Conservation (phyloP, 768 basidiomycete genomes). For the Boletellus sp. region DNA sequence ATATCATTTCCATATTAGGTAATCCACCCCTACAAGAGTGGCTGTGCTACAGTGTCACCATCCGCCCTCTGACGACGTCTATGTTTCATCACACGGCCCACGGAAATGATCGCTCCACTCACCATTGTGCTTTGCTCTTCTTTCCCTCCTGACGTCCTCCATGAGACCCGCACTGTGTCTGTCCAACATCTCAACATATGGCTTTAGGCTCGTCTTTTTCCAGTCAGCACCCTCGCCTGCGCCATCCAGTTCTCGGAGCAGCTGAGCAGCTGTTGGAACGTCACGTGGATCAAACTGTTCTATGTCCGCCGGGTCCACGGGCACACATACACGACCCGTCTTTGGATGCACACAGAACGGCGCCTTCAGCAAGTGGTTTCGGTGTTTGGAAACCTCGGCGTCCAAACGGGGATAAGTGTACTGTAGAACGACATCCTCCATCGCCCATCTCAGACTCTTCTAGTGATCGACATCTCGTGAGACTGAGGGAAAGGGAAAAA, state of each 20-base stretch:
- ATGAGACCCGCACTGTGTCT: slow-evolving; percentile 47
- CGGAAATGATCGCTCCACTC: background rate
- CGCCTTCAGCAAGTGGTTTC: slow-evolving; percentile 96
- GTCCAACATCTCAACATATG: slow-evolving; percentile 88
- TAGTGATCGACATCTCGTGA: background rate
- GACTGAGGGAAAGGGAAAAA: background rate
- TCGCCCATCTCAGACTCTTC: slow-evolving; percentile 40
- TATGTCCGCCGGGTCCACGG: slow-evolving; percentile 72
- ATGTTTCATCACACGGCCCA: background rate
- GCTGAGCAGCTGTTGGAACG: slow-evolving; percentile 83
- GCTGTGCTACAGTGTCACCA: slow-evolving; percentile 22
- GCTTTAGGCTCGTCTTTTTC: slow-evolving; percentile 82
- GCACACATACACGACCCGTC: slow-evolving; percentile 94
- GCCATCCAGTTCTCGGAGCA: slow-evolving; percentile 76
- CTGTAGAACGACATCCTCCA: slow-evolving; percentile 87
- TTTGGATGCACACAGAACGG: slow-evolving; percentile 97
- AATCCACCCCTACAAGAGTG: slow-evolving; percentile 2
- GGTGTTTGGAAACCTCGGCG: slow-evolving; percentile 94
- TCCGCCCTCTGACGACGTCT: slow-evolving; percentile 16
- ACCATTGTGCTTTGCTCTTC: slow-evolving; percentile 19
- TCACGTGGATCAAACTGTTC: slow-evolving; percentile 78
- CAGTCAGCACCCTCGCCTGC: slow-evolving; percentile 64
- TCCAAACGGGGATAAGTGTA: slow-evolving; percentile 97
- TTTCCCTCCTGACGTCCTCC: slow-evolving; percentile 28
- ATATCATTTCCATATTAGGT: background rate